Base-by-base conservation (phyloP, 768 basidiomycete species). In the Mycena capillaripes region DNA sequence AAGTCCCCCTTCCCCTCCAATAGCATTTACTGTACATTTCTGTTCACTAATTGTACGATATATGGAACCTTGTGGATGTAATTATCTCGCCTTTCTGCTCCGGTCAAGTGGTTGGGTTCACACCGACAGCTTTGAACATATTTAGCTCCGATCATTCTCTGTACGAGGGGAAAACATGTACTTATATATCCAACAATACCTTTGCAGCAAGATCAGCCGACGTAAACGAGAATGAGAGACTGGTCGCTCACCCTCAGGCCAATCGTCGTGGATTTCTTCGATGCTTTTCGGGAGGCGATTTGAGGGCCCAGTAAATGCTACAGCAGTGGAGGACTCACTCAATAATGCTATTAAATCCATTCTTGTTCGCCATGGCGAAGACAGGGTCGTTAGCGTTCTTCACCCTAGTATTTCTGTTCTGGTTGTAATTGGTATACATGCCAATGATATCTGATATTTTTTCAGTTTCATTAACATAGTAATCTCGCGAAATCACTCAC, bases 361-460 rank as follows among this genome's bases (percentile, higher is more conserved):
- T 77, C 10, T 70, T 46, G 55, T 71, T 75, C 8, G 80, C 80
- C 2, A 71, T 71, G 19, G 50, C 71, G 69, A 80, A 81, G 61
- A 77, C 76, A 32, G 77, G 65, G 63, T 85, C 84, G 11, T 80
- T 76, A 29, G 78, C 75, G 73, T 85, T 82, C 29, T 71, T 30
- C n/a, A 78, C 76, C 38, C 78, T 72, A 4, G 32, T n/a, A 38
- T 82, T 79, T 0, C 76, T 81, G 70, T 83, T 83, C 57, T 77
- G 63, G 58, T 70, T 76, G 75, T 85, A 85, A 9, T 79, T 77
- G 10, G 76, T 62, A 17, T 76, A 77, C 60, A 72, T 77, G 66
- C 77, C 72, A 25, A 84, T 77, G 30, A 79, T 75, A 3, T 78
- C 76, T 74, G 27, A 1, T 2, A 23, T 32, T 2, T 25, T 2